Base-by-base conservation (phyloP, 352 stramenopile genomes). In the Chrysophaeum taylorii region DNA sequence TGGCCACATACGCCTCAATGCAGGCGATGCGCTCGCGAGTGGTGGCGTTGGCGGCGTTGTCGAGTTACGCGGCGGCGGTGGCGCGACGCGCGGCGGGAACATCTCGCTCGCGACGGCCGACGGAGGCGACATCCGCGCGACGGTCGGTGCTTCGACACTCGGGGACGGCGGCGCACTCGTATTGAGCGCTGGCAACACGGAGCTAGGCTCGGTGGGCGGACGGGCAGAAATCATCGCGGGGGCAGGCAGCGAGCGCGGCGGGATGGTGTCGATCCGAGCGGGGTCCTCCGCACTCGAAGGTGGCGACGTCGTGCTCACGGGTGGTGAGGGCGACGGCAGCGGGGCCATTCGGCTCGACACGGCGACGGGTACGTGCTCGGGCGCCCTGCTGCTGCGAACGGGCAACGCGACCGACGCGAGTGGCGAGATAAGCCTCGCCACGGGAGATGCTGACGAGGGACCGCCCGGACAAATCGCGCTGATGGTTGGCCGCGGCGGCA, bases 331-430 rank as follows among this genome's bases (percentile, higher is more conserved):
- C n/a, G n/a, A 29, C 9, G 39, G 18, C 52, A 62, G 52, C 39
- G 52, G 52, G 39, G 52, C 52, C 52, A 62, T 62, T 12, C 36
- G 39, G 18, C 52, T 62, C 52, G 29, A 62, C 29, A 62, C 29
- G 18, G 52, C 29, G 18, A 29, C 36, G 52, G 36, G 29, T 62
- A 35, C 29, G 29, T 39, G 36, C 29, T 62, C 52, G 18, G n/a
- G n/a, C n/a, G n/a, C n/a, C n/a, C n/a, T n/a, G n/a, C n/a, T n/a
- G n/a, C n/a, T n/a, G n/a, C n/a, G n/a, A n/a, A n/a, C n/a, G n/a
- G n/a, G n/a, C n/a, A n/a, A n/a, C n/a, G n/a, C n/a, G n/a, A n/a
- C n/a, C n/a, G n/a, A n/a, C n/a, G n/a, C n/a, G n/a, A 35, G 29
- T 35, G 52, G 52, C 18, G 52, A 29, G 36, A 62, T 62, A 18